These are phyloP conservation scores for Mitragyna speciosa DNA, from an alignment of 257 asterid species.

Conservation along the genomic window DNA sequence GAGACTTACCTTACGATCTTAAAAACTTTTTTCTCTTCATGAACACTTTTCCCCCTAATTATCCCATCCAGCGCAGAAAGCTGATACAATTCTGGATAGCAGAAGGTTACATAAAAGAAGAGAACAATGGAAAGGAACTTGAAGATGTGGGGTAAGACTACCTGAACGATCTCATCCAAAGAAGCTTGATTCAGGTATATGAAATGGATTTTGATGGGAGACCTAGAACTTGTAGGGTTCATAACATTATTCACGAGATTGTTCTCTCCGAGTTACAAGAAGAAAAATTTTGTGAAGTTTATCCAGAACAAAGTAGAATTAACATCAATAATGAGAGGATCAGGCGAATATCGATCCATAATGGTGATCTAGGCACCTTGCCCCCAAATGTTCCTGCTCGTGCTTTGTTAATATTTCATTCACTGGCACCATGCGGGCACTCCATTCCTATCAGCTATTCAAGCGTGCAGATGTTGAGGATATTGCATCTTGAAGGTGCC, in stretches of 20 bases:
- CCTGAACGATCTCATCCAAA: conserved; percentile 19
- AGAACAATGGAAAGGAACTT: conserved; percentile 1
- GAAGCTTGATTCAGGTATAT: conserved; percentile 17
- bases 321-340: neutral
- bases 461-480: conserved; percentile 10
- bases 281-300: conserved; percentile 9
- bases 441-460: neutral
- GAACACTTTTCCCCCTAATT: conserved; percentile 16
- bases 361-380: neutral
- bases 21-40: conserved; percentile 21
- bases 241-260: conserved; percentile 13
- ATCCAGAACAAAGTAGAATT: neutral
- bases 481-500: conserved; percentile 21
- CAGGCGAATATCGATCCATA: conserved; percentile 15
- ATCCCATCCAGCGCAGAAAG: conserved; percentile 12
- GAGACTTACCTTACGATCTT: conserved; percentile 23
- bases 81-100: conserved; percentile 29
- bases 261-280: conserved; percentile 11
- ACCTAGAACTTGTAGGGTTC: conserved; percentile 19
- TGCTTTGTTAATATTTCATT: neutral
- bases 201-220: conserved; percentile 26
- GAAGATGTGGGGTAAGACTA: conserved; percentile 26
- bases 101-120: conserved; percentile 11
- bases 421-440: neutral
- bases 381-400: neutral